Evolutionary conservation across 2,329 filamentous ascomycete species (phyloP).

Genomic region (Calonectria fujianensis): DNA sequence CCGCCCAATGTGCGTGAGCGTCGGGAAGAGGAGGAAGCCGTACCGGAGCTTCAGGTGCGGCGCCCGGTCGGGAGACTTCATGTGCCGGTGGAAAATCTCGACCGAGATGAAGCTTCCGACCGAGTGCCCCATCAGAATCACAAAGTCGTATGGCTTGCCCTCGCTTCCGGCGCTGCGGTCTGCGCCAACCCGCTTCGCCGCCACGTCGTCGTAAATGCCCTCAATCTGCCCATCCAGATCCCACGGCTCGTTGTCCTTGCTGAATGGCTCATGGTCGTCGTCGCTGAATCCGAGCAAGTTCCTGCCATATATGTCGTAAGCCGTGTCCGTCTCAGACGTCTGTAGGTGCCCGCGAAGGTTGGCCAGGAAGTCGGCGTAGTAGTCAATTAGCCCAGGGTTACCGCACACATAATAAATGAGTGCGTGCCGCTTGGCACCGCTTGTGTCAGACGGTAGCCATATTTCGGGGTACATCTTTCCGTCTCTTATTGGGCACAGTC

Average conservation of each 20-base stretch:
- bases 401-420: conserved; percentile 85
- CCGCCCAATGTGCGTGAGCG: conserved; percentile 81
- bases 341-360: conserved; percentile 74
- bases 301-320: conserved; percentile 75
- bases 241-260: conserved; percentile 65
- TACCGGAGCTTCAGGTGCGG: conserved; percentile 66
- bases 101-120: conserved; percentile 84
- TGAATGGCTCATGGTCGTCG: conserved; percentile 69
- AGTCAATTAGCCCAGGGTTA: conserved; percentile 85
- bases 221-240: conserved; percentile 73
- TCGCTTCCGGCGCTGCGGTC: conserved; percentile 54
- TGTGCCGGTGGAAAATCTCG: conserved; percentile 78
- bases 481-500: neutral
- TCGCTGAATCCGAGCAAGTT: conserved; percentile 77
- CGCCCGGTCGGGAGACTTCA: conserved; percentile 59
- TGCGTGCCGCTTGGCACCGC: conserved; percentile 54
- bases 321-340: conserved; percentile 59
- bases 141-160: conserved; percentile 68
- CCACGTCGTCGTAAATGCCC: conserved; percentile 63
- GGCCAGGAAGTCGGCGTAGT: conserved; percentile 81
- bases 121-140: conserved; percentile 84
- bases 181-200: conserved; percentile 54
- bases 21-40: conserved; percentile 83
- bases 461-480: conserved; percentile 53
- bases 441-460: conserved; percentile 56